Evolutionary conservation across 306 rosid species (phyloP), one percentile per base, ranked within the genome.

Genomic region (Corylus heterophylla): DNA sequence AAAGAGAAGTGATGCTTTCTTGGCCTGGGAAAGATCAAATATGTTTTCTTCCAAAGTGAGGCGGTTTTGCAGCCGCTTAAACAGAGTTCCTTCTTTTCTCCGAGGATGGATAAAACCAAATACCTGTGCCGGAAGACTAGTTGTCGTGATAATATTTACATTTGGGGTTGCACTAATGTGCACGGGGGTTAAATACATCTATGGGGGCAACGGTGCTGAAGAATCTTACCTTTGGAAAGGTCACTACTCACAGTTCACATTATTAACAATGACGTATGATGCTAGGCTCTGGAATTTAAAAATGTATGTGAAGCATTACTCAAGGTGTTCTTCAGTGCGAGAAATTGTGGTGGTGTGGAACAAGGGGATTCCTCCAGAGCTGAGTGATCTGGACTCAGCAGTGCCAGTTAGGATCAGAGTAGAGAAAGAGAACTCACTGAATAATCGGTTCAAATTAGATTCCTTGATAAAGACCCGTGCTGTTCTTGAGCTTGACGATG

Each of bases 301-400:
- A 81, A 88, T 96, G 94, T 93, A 90, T 61, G 90, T 90, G 80
- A 93, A 86, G 80, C 99, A 96, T 78, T 96, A 96, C 83, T 96
- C 99, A 0, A 87, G 98, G 71, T 96, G 99, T 73, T 90, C 99
- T 42, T 96, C 99, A 0, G 98, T 96, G 76, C 76, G 89, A 69
- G 99, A 96, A 76, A 96, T 96, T 25, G 98, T 96, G 69, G 99
- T 96, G 54, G 94, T 96, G 72, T 96, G 99, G 99, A 96, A 96
- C 96, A 93, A 93, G 84, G 99, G 99, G 74, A 76, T 77, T n/a
- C 96, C 98, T 69, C 99, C 99, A 0, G 59, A 91, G 37, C 0
- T 68, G 66, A 85, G 88, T 42, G 98, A 93, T 83, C 87, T 96
- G 56, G 99, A 96, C 87, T 91, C 99, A 1, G 89, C 88, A 0